These are phyloP conservation scores for Rhizophagus sp. DNA, from an alignment of 192 early-diverging fungal species.

Conservation along the genomic window DNA sequence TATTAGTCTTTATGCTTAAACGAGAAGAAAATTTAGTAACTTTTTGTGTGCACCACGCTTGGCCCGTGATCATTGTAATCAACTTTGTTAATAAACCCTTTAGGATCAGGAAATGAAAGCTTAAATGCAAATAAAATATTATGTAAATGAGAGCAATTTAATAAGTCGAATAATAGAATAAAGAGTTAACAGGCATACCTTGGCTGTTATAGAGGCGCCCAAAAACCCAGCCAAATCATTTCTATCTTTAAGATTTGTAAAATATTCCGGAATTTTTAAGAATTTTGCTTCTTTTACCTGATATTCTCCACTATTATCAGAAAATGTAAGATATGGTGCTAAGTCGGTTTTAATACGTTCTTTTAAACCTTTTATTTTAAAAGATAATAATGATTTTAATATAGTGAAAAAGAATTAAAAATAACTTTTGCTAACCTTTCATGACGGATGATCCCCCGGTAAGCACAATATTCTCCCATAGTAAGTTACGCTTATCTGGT, in stretches of 20 bases:
- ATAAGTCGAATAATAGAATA: neutral
- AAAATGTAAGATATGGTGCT: slow-evolving; percentile 61
- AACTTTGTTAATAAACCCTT: slow-evolving; percentile 71
- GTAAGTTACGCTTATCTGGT: slow-evolving; percentile 68
- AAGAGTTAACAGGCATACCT: slow-evolving; percentile 51
- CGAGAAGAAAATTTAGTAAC: slow-evolving; percentile 4
- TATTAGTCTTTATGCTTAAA: too few relatives aligned
- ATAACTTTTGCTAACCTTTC: slow-evolving; percentile 31
- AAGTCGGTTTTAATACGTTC: slow-evolving; percentile 70
- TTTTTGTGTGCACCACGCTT: slow-evolving; percentile 71
- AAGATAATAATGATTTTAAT: neutral
- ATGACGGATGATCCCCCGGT: slow-evolving; percentile 77
- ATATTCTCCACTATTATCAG: slow-evolving; percentile 83
- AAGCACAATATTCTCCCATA: slow-evolving; percentile 86
- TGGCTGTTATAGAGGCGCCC: slow-evolving; percentile 85
- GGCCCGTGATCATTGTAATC: slow-evolving; percentile 95
- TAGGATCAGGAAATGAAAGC: slow-evolving; percentile 64
- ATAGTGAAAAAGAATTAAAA: neutral
- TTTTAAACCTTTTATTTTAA: slow-evolving; percentile 56
- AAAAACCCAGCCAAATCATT: slow-evolving; percentile 73
- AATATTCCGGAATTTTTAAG: slow-evolving; percentile 83
- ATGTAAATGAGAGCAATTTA: neutral
- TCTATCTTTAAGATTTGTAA: slow-evolving; percentile 71
- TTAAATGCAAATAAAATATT: slow-evolving; percentile 19
- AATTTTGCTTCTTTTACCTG: slow-evolving; percentile 86